These are phyloP conservation scores for Thinopyrum elongatum DNA, from an alignment of 176 grass and related monocot genomes.

Conservation along the genomic window DNA sequence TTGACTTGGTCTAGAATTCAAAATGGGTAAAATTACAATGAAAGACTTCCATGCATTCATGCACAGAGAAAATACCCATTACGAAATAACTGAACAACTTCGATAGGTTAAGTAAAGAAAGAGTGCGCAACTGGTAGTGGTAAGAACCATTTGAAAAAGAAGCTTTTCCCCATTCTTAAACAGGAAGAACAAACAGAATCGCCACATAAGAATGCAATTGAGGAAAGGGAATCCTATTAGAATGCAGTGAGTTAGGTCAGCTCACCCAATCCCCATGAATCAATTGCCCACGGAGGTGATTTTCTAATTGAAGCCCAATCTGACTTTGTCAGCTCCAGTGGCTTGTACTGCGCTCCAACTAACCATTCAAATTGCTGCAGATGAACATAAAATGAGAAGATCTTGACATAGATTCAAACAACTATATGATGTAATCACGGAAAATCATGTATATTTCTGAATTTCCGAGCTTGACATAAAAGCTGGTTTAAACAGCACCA, in stretches of 20 bases:
- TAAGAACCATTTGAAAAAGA: neutral
- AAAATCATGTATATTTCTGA: neutral
- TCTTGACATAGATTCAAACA: neutral
- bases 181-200: conserved; percentile 27
- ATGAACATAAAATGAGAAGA: conserved; percentile 15
- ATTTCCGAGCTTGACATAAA: conserved; percentile 18
- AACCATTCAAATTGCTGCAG: conserved; percentile 98
- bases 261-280: conserved; percentile 98
- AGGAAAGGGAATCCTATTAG: conserved; percentile 16
- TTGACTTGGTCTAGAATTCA: conserved; percentile 17
- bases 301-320: conserved; percentile 94
- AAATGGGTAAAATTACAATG: conserved; percentile 10
- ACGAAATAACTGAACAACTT: neutral
- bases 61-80: neutral
- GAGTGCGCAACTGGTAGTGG: neutral
- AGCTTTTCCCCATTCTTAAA: neutral
- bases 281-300: conserved; percentile 95
- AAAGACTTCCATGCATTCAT: neutral
- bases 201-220: conserved; percentile 13
- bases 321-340: conserved; percentile 91
- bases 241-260: conserved; percentile 24
- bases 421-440: conserved; percentile 7
- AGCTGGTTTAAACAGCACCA: conserved; percentile 13
- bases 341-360: conserved; percentile 89
- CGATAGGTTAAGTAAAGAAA: neutral